A percentile compares a stretch with the other conserved stretches of the same genome.
Conservation (phyloP, 2,329 filamentous ascomycete genomes). For the Hypoxylon sp. region DNA sequence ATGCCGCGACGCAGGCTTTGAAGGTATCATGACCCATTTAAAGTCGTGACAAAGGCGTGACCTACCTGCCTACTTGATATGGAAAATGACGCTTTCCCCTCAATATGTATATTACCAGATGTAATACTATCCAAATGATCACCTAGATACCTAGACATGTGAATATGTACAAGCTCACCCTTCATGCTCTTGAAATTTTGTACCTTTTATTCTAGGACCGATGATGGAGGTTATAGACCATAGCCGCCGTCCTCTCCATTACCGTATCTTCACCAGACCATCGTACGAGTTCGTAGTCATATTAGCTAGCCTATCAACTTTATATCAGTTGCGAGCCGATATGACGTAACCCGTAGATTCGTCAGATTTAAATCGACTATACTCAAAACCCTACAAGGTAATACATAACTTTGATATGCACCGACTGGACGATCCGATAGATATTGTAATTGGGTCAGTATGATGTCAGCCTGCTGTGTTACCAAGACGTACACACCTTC, state of each 20-base stretch:
- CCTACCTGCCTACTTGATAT: not conserved
- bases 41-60: not conserved
- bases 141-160: too few species aligned
- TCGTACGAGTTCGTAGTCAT: not conserved
- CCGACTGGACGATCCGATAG: not conserved
- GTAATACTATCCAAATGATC: not conserved
- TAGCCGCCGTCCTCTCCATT: not conserved
- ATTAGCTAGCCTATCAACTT: not conserved
- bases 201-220: not conserved
- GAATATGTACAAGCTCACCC: not conserved
- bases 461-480: slow-evolving; percentile 14
- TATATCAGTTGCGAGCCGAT: not conserved
- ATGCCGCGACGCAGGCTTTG: not conserved
- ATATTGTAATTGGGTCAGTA: not conserved
- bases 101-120: not conserved
- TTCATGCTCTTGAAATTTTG: not conserved
- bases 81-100: not conserved
- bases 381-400: too few species aligned
- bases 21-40: not conserved
- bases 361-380: not conserved
- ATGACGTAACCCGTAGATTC: not conserved
- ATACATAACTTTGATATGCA: not conserved
- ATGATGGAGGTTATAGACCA: not conserved
- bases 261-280: not conserved
- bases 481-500: not conserved